Base-by-base conservation (phyloP, 2,329 filamentous ascomycete species). In the Colletotrichum neosansevieriae region DNA sequence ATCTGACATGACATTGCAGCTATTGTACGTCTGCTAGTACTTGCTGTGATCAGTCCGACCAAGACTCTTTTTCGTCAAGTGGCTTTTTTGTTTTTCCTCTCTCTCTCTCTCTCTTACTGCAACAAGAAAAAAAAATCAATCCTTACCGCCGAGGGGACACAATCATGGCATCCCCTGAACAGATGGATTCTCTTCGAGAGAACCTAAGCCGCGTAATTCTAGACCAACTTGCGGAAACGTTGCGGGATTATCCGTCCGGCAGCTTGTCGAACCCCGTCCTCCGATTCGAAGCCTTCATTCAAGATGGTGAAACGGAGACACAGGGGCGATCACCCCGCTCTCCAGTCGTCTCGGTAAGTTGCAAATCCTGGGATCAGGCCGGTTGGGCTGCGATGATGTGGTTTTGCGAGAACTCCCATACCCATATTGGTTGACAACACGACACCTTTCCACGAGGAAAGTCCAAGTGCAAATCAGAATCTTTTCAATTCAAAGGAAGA, bases 201-300 rank as follows among this genome's bases (percentile, higher is more conserved):
- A 57, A 54, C 24, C 67, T 71, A 3, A 66, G 67, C 44, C 69
- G 66, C 58, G 67, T 71, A 13, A 71, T 71, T 56, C 50, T 71
- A 40, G 69, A 71, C 15, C 69, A 71, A 42, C 62, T 71, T 50
- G 56, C 68, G 19, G 68, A 70, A 58, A 66, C 69, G 3, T 32
- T 70, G 47, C 58, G 63, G 58, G 67, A 71, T 62, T 71, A 69
- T 69, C 63, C 67, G 11, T 62, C 69, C 32, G 67, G 66, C 11
- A 70, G 57, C 53, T 62, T 71, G n/a, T 40, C 58, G 34, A 71
- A 71, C 50, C 69, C 69, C 4, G 69, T 71, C 19, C 58, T 71
- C 15, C 67, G 69, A 40, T 69, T 71, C 24, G 69, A 71, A 45
- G 69, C 69, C 15, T 71, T 71, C 36, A 69, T 71, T 29, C 69